phyloP scores from a whole-genome alignment of 2,329 filamentous ascomycete genomes.

The Venturia nashicola region DNA sequence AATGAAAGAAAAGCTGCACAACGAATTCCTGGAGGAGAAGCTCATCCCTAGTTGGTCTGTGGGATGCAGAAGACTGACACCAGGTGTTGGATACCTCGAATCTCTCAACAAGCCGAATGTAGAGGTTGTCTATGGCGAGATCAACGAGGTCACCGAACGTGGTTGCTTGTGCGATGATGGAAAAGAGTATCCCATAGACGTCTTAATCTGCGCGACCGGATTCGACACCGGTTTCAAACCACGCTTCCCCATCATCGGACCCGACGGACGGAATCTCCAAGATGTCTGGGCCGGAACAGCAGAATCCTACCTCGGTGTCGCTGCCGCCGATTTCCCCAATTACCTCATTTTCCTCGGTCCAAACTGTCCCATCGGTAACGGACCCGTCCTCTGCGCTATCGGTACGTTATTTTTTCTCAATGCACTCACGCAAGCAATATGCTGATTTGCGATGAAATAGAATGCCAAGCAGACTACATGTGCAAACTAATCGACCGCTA shows the following conservation, averaged over 20 bases:
- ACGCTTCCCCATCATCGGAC: slow-evolving; percentile 32
- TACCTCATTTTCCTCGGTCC: slow-evolving; percentile 31
- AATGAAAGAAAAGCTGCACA: slow-evolving; percentile 24
- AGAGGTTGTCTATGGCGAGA: slow-evolving; percentile 27
- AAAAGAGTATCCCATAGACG: slow-evolving; percentile 22
- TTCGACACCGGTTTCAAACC: slow-evolving; percentile 30
- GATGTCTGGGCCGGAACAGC: slow-evolving; percentile 30
- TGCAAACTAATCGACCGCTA: slow-evolving; percentile 37
- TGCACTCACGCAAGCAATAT: background rate
- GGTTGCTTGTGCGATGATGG: slow-evolving; percentile 20
- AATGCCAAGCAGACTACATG: slow-evolving; percentile 36
- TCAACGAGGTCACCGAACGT: slow-evolving; percentile 20
- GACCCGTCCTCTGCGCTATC: slow-evolving; percentile 30
- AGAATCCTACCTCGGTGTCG: slow-evolving; percentile 33
- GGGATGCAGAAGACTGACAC: slow-evolving; percentile 32
- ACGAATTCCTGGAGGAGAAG: slow-evolving; percentile 17
- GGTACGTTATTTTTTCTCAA: slow-evolving; percentile 14
- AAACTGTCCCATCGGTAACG: slow-evolving; percentile 30
- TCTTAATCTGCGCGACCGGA: slow-evolving; percentile 25
- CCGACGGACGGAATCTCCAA: slow-evolving; percentile 27
- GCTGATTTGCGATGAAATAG: slow-evolving; percentile 8
- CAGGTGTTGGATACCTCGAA: slow-evolving; percentile 31
- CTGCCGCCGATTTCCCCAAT: slow-evolving; percentile 35
- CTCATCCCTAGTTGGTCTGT: slow-evolving; percentile 19
- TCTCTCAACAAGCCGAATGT: slow-evolving; percentile 30